A percentile compares a stretch with the other conserved stretches of the same genome.
Evolutionary conservation across 2,329 filamentous ascomycete species (phyloP).

Genomic region (Madurella mycetomatis): DNA sequence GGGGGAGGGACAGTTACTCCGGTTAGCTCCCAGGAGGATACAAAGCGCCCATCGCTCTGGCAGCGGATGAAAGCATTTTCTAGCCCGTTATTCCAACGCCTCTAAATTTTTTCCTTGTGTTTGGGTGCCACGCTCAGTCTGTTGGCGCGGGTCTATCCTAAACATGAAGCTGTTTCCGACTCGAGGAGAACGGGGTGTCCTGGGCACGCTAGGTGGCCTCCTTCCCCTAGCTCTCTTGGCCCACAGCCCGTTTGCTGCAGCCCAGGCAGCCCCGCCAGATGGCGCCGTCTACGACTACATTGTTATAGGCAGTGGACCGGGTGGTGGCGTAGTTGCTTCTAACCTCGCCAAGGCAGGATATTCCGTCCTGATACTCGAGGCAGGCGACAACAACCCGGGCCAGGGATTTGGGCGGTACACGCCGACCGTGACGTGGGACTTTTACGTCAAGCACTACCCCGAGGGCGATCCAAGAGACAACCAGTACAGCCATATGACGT

Average conservation of each 20-base stretch:
- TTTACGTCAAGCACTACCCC: slow-evolving; percentile 51
- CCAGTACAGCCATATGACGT: slow-evolving; percentile 42
- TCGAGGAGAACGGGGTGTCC: not conserved
- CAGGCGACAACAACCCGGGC: slow-evolving; percentile 47
- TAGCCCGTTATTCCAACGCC: not conserved
- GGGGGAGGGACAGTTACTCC: not conserved
- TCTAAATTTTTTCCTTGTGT: not conserved
- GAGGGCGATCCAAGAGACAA: slow-evolving; percentile 41
- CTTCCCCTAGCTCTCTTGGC: slow-evolving; percentile 9
- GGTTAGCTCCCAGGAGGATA: not conserved
- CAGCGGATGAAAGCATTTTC: not conserved
- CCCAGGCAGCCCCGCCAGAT: slow-evolving; percentile 3
- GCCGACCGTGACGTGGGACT: slow-evolving; percentile 48
- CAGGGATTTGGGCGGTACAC: slow-evolving; percentile 45
- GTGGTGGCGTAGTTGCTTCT: slow-evolving; percentile 47
- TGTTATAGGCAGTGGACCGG: slow-evolving; percentile 49
- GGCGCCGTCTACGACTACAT: slow-evolving; percentile 47
- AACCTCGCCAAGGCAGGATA: slow-evolving; percentile 50
- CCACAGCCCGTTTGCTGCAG: not conserved
- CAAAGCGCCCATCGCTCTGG: not conserved
- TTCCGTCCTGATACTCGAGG: slow-evolving; percentile 51
- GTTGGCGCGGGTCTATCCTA: too few species aligned
- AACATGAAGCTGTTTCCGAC: slow-evolving; percentile 10
- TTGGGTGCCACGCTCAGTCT: not conserved
- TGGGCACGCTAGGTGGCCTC: slow-evolving; percentile 1